Evolutionary conservation across 1,284 basidiomycete genomes (phyloP), one percentile per base, ranked within the genome.

Genomic region (Fomitopsis schrenkii): DNA sequence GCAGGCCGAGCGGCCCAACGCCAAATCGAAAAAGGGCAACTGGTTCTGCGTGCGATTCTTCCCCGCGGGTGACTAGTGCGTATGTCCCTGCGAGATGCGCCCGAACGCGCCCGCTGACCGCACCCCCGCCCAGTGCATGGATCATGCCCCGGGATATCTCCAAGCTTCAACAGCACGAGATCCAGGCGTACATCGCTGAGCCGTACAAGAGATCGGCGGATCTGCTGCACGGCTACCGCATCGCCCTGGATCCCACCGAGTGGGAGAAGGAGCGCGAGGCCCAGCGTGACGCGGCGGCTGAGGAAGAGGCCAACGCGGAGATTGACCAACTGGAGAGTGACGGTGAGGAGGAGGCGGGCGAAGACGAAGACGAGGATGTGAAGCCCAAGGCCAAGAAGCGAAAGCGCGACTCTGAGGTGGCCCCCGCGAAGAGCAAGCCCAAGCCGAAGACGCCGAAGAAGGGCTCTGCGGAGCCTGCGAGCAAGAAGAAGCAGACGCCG

Each of bases 41-140:
- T 87, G 87, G 69, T 88, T 92, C 75, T 93, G 91, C 69, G 86
- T 95, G 48, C 81, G 86, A 67, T 97, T 95, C 84, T 96, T 95
- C 82, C 93, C 94, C 40, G 85, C 84, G 42, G 94, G 93, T 59
- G 95, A 98, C 78, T 93, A 90, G 95, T 97, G 70, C 75, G 94
- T 86, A 35, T 44, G 59, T 57, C 62, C 61, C 63, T 57, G 53
- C 52, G 59, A 58, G 48, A 59, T 50, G 14, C 40, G 52, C 66
- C 12, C 64, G 26, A 55, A 10, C 9, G 12, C 15, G 19, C 59
- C 33, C 50, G 46, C 56, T 62, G 67, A 62, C 33, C 61, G 63
- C 60, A 60, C 55, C 22, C 57, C 48, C 58, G 0, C 30, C 26
- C 71, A 96, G 95, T 77, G 84, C 93, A 45, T 98, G 96, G 95